Evolutionary conservation across 192 early-diverging fungal species (phyloP).

Genomic region (Coemansia sp.): DNA sequence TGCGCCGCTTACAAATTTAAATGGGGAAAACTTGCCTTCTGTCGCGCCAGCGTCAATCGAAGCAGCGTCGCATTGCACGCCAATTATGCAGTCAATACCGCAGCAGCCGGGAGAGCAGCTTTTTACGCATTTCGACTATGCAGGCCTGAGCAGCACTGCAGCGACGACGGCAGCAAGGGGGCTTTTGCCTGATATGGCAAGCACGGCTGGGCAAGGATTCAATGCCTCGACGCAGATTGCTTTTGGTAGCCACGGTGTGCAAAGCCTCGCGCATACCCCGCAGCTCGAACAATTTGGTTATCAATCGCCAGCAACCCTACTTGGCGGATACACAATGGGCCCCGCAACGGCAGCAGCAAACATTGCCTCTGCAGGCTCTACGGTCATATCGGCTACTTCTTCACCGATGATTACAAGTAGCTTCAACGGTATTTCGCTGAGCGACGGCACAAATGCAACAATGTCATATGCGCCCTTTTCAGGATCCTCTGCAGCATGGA

Average conservation of each 20-base stretch:
- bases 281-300: background rate
- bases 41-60: background rate
- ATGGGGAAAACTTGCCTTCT: background rate
- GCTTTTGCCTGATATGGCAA: slow-evolving; percentile 15
- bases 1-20: background rate
- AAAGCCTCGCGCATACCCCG: slow-evolving; percentile 22
- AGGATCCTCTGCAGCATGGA: slow-evolving; percentile 1
- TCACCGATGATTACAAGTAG: slow-evolving; percentile 11
- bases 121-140: slow-evolving; percentile 27
- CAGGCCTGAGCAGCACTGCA: slow-evolving; percentile 19
- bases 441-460: slow-evolving; percentile 1
- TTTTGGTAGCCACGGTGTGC: slow-evolving; percentile 3
- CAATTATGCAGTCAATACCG: slow-evolving; percentile 28
- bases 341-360: background rate
- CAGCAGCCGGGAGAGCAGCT: slow-evolving; percentile 27
- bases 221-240: slow-evolving; percentile 9
- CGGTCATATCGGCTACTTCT: background rate
- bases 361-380: background rate
- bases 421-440: slow-evolving; percentile 18
- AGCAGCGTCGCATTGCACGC: slow-evolving; percentile 16
- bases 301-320: background rate
- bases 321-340: background rate
- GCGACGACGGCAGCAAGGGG: slow-evolving; percentile 7
- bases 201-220: slow-evolving; percentile 6
- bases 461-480: background rate